Evolutionary conservation across 768 basidiomycete species (phyloP).

Genomic region (Amanita brunnescens): DNA sequence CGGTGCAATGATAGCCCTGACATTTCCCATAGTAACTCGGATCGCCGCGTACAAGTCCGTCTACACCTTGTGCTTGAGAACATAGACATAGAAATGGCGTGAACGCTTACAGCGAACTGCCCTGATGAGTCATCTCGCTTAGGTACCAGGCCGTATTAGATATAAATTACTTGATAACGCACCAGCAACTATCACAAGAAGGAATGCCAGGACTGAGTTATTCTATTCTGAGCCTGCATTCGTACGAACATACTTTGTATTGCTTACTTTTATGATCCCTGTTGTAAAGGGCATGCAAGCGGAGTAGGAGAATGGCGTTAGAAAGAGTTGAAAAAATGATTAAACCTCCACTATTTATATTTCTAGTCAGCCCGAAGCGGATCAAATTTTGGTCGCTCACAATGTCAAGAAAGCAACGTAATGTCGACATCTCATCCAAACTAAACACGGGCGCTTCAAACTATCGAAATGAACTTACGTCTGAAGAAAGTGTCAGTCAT

Average conservation of each 20-base stretch:
- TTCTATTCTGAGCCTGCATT: not conserved
- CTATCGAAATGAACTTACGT: not conserved
- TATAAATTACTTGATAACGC: not conserved
- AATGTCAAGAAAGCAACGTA: not conserved
- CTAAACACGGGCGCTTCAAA: not conserved
- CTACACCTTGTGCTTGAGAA: not conserved
- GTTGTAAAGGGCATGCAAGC: constrained; percentile 1
- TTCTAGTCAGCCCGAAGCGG: no score
- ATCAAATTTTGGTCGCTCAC: not conserved
- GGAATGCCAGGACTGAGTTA: not conserved
- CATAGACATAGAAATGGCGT: not conserved
- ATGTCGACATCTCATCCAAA: not conserved
- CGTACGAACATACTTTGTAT: not conserved
- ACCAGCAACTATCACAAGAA: not conserved
- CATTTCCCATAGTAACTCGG: not conserved
- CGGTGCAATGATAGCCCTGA: not conserved
- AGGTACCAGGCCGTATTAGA: no score
- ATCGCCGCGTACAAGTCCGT: not conserved
- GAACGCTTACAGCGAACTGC: not conserved
- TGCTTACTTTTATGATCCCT: not conserved
- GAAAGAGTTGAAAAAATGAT: not conserved
- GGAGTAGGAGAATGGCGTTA: not conserved
- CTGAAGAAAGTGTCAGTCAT: not conserved
- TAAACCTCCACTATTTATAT: no score
- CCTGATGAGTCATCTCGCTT: not conserved